phyloP scores from a whole-genome alignment of 1,284 basidiomycete genomes.

The Ustilago sp. region DNA sequence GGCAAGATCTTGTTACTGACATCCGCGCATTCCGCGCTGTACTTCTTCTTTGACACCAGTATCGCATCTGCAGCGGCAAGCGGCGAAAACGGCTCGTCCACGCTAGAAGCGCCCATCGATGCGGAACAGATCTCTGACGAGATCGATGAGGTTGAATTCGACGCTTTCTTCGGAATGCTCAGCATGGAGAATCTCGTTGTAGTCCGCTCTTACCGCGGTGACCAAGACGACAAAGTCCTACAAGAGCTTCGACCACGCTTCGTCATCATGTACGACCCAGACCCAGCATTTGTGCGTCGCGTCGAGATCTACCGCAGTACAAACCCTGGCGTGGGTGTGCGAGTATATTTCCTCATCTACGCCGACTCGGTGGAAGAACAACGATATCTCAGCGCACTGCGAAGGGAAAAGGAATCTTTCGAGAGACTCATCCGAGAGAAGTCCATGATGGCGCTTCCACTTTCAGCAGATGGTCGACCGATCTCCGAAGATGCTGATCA shows the following conservation, averaged over 20 bases:
- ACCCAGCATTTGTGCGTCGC: constrained; percentile 88
- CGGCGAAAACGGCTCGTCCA: constrained; percentile 14
- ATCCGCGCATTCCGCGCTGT: no score
- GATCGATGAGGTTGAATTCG: constrained; percentile 64
- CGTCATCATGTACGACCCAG: constrained; percentile 90
- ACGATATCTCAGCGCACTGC: constrained; percentile 87
- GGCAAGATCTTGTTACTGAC: neutral
- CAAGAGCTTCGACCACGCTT: constrained; percentile 90
- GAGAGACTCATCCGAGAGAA: constrained; percentile 92
- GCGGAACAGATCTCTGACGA: constrained; percentile 33
- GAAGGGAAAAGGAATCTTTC: constrained; percentile 94
- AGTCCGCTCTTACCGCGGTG: constrained; percentile 88
- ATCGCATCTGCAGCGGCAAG: constrained; percentile 22
- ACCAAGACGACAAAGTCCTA: constrained; percentile 89
- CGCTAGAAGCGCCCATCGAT: constrained; percentile 8
- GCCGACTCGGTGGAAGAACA: constrained; percentile 93
- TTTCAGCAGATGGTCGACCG: constrained; percentile 79
- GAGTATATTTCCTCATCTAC: constrained; percentile 97
- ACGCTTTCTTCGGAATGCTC: constrained; percentile 84
- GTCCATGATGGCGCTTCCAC: constrained; percentile 91
- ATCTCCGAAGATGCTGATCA: constrained; percentile 70
- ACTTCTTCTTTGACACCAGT: constrained; percentile 1
- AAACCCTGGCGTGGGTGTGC: constrained; percentile 82
- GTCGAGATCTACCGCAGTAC: constrained; percentile 90
- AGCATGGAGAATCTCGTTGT: constrained; percentile 83